Evolutionary conservation across 2,329 filamentous ascomycete genomes (phyloP).

Genomic region (Balansia obtecta): DNA sequence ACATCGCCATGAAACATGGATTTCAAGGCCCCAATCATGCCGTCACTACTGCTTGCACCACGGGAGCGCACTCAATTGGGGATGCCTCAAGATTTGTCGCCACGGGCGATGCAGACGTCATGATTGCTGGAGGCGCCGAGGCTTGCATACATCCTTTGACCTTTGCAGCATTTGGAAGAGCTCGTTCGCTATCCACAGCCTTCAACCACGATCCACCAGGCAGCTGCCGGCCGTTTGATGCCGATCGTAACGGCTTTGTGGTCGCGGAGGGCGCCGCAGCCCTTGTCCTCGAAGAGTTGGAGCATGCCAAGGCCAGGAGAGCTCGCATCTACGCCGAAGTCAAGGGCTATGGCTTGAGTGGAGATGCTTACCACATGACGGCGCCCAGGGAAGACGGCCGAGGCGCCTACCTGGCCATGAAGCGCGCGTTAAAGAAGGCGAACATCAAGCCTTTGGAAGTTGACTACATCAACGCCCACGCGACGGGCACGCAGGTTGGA

Average conservation of each 20-base stretch:
- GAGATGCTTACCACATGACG: slow-evolving; percentile 89
- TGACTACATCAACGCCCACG: slow-evolving; percentile 92
- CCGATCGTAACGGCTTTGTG: slow-evolving; percentile 70
- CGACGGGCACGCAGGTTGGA: slow-evolving; percentile 75
- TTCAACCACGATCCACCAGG: slow-evolving; percentile 61
- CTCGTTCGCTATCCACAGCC: slow-evolving; percentile 70
- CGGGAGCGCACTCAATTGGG: slow-evolving; percentile 85
- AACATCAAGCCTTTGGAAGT: slow-evolving; percentile 55
- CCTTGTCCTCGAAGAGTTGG: slow-evolving; percentile 75
- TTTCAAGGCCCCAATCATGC: slow-evolving; percentile 88
- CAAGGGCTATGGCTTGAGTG: slow-evolving; percentile 78
- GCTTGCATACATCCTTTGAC: slow-evolving; percentile 92
- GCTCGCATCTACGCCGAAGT: slow-evolving; percentile 83
- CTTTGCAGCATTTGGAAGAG: slow-evolving; percentile 81
- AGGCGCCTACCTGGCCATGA: slow-evolving; percentile 79
- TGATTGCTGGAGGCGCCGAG: slow-evolving; percentile 92
- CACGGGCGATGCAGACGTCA: slow-evolving; percentile 85
- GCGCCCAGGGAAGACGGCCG: slow-evolving; percentile 72
- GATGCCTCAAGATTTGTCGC: slow-evolving; percentile 88
- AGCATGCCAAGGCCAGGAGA: slow-evolving; percentile 69
- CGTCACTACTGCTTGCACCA: slow-evolving; percentile 89
- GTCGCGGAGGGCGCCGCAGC: slow-evolving; percentile 87
- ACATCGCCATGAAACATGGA: slow-evolving; percentile 85
- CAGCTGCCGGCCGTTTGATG: slow-evolving; percentile 82
- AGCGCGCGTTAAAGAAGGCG: slow-evolving; percentile 63